Conservation (phyloP, 148 eudicot species). For the Chenopodium suecicum region DNA sequence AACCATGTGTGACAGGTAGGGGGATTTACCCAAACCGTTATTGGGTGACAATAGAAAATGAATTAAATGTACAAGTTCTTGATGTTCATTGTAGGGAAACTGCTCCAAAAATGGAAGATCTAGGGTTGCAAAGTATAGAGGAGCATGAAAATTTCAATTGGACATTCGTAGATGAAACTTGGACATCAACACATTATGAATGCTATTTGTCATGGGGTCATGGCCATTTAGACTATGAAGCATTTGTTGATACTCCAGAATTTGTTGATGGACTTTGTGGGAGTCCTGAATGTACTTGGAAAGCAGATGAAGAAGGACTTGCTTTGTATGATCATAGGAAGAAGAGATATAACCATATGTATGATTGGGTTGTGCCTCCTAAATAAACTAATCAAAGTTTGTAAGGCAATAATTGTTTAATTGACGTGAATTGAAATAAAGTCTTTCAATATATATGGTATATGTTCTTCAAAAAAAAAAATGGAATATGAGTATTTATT, state of each 20-base stretch:
- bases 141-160: not conserved
- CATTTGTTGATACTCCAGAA: not conserved
- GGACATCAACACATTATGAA: not conserved
- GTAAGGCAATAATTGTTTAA: no score
- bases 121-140: not conserved
- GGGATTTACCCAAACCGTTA: not conserved
- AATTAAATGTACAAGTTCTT: not conserved
- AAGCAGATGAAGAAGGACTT: not conserved
- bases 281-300: not conserved
- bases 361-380: no score
- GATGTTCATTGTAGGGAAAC: not conserved
- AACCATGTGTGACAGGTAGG: not conserved
- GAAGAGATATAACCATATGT: not conserved
- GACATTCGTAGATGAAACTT: not conserved
- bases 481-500: no score
- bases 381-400: no score
- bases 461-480: no score
- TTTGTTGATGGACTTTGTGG: not conserved
- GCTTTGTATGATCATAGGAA: not conserved
- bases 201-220: not conserved
- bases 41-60: not conserved
- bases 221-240: not conserved
- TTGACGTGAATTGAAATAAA: no score
- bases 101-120: not conserved
- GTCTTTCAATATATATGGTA: no score